These are phyloP conservation scores for Penicillium atrosanguineum DNA, from an alignment of 495 filamentous ascomycete genomes.

Conservation along the genomic window DNA sequence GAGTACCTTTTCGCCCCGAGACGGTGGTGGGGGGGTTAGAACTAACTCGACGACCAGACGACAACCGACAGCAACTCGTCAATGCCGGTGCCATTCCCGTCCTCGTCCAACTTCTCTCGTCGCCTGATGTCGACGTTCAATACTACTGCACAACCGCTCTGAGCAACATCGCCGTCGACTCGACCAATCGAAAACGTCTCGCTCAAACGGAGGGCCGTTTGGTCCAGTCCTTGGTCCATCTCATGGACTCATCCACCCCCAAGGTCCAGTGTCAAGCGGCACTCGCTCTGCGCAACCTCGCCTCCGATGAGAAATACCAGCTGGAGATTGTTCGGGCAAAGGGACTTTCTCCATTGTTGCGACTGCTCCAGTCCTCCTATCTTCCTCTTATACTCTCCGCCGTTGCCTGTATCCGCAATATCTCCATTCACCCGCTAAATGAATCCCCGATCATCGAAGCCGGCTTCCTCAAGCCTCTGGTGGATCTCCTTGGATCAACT, in stretches of 20 bases:
- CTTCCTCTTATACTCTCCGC: conserved; percentile 94
- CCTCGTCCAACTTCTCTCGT: conserved; percentile 88
- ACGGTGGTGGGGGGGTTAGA: background rate
- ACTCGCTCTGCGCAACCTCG: conserved; percentile 87
- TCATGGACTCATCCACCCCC: conserved; percentile 96
- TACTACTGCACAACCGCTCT: conserved; percentile 99
- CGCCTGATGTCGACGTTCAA: conserved; percentile 92
- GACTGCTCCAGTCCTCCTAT: conserved; percentile 90
- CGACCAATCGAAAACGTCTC: conserved; percentile 82
- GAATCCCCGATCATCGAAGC: conserved; percentile 99
- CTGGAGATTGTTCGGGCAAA: conserved; percentile 90
- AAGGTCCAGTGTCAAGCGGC: conserved; percentile 99
- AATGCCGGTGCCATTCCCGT: conserved; percentile 96
- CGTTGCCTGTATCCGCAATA: conserved; percentile 97
- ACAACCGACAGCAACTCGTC: conserved; percentile 95
- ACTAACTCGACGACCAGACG: conserved; percentile 56
- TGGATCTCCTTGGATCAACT: conserved; percentile 89
- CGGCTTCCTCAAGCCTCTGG: conserved; percentile 88
- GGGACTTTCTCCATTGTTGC: conserved; percentile 78
- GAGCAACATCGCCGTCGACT: conserved; percentile 96
- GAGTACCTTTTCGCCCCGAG: conserved; percentile 20
- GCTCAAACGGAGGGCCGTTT: conserved; percentile 85
- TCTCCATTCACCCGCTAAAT: conserved; percentile 97
- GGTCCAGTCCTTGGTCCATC: conserved; percentile 86
- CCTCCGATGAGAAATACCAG: conserved; percentile 98